phyloP scores from a whole-genome alignment of 1,139 yeast genomes.

The Pneumocystis carinii region DNA sequence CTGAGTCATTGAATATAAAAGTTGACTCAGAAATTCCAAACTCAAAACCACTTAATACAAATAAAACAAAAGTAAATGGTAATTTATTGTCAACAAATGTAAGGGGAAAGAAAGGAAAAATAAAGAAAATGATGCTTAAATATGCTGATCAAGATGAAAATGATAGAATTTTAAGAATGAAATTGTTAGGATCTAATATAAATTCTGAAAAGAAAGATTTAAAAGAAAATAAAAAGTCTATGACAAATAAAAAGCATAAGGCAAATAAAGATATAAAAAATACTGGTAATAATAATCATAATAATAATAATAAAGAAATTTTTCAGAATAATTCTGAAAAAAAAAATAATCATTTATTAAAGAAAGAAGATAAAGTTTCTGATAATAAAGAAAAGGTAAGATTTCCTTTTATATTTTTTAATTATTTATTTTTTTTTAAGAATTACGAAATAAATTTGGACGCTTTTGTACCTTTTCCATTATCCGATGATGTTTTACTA shows the following conservation, averaged over 20 bases:
- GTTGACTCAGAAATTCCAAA: neutral
- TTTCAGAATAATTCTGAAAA: slow-evolving; percentile 16
- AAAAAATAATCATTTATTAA: slow-evolving; percentile 15
- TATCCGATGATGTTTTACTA: slow-evolving; percentile 30
- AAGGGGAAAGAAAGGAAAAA: slow-evolving; percentile 72
- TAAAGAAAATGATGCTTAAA: slow-evolving; percentile 62
- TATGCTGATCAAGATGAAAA: slow-evolving; percentile 88
- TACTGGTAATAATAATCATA: slow-evolving; percentile 23
- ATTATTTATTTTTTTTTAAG: neutral
- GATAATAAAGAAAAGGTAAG: slow-evolving; percentile 22
- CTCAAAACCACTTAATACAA: slow-evolving; percentile 11
- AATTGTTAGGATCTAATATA: slow-evolving; percentile 68
- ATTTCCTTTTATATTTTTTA: slow-evolving; percentile 10
- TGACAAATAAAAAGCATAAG: slow-evolving; percentile 15
- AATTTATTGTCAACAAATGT: slow-evolving; percentile 23
- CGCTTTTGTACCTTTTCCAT: slow-evolving; percentile 25
- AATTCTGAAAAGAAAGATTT: slow-evolving; percentile 33
- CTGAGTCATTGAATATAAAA: neutral
- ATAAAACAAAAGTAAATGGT: neutral
- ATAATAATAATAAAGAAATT: slow-evolving; percentile 22
- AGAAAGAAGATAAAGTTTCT: slow-evolving; percentile 23
- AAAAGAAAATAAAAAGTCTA: slow-evolving; percentile 17
- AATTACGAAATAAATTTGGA: slow-evolving; percentile 15
- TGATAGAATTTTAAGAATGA: slow-evolving; percentile 58
- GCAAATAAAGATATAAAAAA: slow-evolving; percentile 24